Conservation (phyloP, 2,329 filamentous ascomycete genomes). For the Trichoderma sp. region DNA sequence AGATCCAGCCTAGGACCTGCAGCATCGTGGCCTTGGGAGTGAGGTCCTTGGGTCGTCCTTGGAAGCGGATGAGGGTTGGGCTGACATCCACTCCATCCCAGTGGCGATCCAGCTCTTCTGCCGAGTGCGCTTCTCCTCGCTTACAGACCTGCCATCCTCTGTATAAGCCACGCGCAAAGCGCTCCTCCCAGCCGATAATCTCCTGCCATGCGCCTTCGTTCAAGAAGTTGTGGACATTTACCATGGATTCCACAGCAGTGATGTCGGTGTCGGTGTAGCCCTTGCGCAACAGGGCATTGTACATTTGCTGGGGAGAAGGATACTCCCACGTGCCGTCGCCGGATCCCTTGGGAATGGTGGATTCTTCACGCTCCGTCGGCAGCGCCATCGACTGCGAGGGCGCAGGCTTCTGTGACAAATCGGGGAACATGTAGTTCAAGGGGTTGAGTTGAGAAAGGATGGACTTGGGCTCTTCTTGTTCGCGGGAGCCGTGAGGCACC, state of each 20-base stretch:
- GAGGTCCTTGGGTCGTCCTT: slow-evolving; percentile 82
- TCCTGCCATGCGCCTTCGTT: slow-evolving; percentile 98
- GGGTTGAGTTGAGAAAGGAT: slow-evolving; percentile 58
- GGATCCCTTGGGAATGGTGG: slow-evolving; percentile 86
- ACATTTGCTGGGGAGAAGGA: slow-evolving; percentile 98
- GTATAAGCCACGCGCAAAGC: slow-evolving; percentile 72
- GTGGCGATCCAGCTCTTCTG: slow-evolving; percentile 46
- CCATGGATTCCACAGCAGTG: slow-evolving; percentile 94
- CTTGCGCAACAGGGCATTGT: slow-evolving; percentile 94
- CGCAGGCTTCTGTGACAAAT: slow-evolving; percentile 76
- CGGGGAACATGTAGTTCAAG: slow-evolving; percentile 93
- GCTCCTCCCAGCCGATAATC: slow-evolving; percentile 88
- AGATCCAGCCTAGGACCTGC: slow-evolving; percentile 74
- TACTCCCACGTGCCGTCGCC: slow-evolving; percentile 86
- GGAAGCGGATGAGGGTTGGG: slow-evolving; percentile 80
- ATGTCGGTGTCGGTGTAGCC: slow-evolving; percentile 92
- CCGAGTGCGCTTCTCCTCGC: slow-evolving; percentile 65
- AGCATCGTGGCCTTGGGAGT: slow-evolving; percentile 89
- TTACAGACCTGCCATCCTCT: slow-evolving; percentile 72
- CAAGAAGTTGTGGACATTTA: slow-evolving; percentile 94
- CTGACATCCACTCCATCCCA: slow-evolving; percentile 53
- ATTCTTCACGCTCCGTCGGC: slow-evolving; percentile 76
- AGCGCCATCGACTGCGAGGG: slow-evolving; percentile 70
- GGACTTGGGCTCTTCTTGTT: slow-evolving; percentile 40
- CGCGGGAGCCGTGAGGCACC: slow-evolving; percentile 41